A percentile compares a stretch with the other conserved stretches of the same genome.
These are phyloP conservation scores for Glycine tomentella DNA, from an alignment of 306 rosid species.

Conservation along the genomic window DNA sequence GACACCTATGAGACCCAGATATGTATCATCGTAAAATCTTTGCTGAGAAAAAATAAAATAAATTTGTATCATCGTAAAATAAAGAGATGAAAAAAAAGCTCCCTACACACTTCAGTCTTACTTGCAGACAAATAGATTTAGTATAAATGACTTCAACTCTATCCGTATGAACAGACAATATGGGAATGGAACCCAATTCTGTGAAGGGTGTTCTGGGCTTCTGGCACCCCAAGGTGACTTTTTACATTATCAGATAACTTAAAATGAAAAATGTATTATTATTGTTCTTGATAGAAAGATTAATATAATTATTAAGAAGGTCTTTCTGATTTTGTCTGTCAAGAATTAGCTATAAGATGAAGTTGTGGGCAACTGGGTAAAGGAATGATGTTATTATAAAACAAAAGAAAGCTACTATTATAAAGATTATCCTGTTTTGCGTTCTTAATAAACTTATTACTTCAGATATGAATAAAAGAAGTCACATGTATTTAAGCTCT, in stretches of 20 bases:
- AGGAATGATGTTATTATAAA: neutral
- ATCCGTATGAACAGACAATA: neutral
- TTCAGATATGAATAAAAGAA: constrained; percentile 18
- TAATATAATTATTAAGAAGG: neutral
- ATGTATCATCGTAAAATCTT: neutral
- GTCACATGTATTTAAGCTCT: neutral
- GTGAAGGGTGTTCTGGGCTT: neutral
- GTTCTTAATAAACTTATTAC: neutral
- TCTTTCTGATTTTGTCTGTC: neutral
- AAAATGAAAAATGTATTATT: neutral
- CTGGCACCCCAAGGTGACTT: neutral
- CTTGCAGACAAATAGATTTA: neutral
- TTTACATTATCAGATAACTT: neutral
- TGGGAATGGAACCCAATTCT: neutral
- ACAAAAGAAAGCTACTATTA: neutral
- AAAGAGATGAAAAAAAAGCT: constrained; percentile 10
- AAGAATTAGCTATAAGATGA: constrained; percentile 2
- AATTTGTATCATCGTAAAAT: neutral
- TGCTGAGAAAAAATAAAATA: too few species aligned
- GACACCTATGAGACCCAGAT: neutral
- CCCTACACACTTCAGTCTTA: neutral
- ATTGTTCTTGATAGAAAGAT: neutral
- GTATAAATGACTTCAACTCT: neutral
- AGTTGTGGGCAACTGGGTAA: neutral
- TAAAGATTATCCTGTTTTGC: neutral